Percentiles rank a stretch among this genome's conserved stretches.
Evolutionary conservation across 208 protist genomes (phyloP).

Genomic region (Trichomonas gallinae): DNA sequence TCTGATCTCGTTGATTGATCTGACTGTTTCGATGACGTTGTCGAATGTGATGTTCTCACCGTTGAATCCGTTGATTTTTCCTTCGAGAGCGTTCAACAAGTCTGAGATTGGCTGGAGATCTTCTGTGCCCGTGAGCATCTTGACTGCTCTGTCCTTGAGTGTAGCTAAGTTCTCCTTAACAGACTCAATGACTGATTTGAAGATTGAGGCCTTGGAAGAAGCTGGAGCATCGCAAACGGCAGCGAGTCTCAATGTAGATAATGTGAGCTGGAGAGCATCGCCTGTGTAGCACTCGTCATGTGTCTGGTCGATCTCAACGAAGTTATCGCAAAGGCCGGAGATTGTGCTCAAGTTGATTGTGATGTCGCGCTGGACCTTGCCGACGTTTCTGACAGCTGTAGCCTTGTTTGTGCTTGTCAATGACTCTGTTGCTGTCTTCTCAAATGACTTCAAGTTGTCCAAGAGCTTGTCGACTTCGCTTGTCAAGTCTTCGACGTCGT

Average conservation of each 20-base stretch:
- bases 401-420: not conserved
- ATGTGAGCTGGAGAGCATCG: not conserved
- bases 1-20: not conserved
- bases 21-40: not conserved
- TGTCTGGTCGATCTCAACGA: not conserved
- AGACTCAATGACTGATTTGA: not conserved
- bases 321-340: not conserved
- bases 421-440: not conserved
- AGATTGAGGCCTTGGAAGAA: not conserved
- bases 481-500: not conserved
- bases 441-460: not conserved
- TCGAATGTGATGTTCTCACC: not conserved
- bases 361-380: not conserved
- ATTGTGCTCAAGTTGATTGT: not conserved
- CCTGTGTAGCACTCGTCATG: not conserved
- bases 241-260: not conserved
- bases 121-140: not conserved
- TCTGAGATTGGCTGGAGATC: not conserved
- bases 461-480: not conserved
- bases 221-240: not conserved
- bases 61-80: not conserved
- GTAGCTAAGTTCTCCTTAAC: not conserved
- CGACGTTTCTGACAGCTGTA: not conserved
- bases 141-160: not conserved
- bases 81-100: not conserved